These are phyloP conservation scores for Calycina herbarum DNA, from an alignment of 2,329 filamentous ascomycete species.

Conservation along the genomic window DNA sequence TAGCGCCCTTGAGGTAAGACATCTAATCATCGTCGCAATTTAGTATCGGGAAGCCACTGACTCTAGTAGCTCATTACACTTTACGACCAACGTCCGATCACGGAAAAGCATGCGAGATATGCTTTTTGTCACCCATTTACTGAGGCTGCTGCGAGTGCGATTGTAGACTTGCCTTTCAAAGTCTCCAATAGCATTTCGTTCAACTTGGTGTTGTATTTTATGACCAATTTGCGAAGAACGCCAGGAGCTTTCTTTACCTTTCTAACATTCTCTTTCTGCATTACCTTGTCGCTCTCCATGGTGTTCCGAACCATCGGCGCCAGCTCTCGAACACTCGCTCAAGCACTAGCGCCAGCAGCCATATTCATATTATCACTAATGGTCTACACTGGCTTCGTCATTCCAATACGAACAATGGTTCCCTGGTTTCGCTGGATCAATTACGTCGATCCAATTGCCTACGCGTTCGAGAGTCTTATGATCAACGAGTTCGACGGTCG, in stretches of 20 bases:
- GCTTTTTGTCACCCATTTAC: slow-evolving; percentile 89
- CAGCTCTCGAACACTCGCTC: slow-evolving; percentile 66
- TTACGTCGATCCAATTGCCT: slow-evolving; percentile 60
- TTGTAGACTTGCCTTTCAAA: slow-evolving; percentile 84
- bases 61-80: slow-evolving; percentile 57
- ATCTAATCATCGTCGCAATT: neutral
- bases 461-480: slow-evolving; percentile 77
- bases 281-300: slow-evolving; percentile 67
- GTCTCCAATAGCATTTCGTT: slow-evolving; percentile 71
- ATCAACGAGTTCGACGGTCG: slow-evolving; percentile 69
- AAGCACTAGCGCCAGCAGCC: slow-evolving; percentile 60
- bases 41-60: neutral
- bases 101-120: slow-evolving; percentile 79
- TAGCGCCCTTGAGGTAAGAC: slow-evolving; percentile 38
- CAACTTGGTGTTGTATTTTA: slow-evolving; percentile 82
- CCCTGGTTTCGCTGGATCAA: slow-evolving; percentile 81
- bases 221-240: slow-evolving; percentile 67
- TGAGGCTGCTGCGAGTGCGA: slow-evolving; percentile 82
- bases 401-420: slow-evolving; percentile 59
- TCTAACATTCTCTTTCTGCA: slow-evolving; percentile 33
- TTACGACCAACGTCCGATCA: slow-evolving; percentile 47
- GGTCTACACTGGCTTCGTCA: slow-evolving; percentile 41
- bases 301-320: slow-evolving; percentile 80
- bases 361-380: slow-evolving; percentile 41
- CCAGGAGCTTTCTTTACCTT: slow-evolving; percentile 83